phyloP scores from a whole-genome alignment of 768 basidiomycete genomes.

The Serendipita sp. region DNA sequence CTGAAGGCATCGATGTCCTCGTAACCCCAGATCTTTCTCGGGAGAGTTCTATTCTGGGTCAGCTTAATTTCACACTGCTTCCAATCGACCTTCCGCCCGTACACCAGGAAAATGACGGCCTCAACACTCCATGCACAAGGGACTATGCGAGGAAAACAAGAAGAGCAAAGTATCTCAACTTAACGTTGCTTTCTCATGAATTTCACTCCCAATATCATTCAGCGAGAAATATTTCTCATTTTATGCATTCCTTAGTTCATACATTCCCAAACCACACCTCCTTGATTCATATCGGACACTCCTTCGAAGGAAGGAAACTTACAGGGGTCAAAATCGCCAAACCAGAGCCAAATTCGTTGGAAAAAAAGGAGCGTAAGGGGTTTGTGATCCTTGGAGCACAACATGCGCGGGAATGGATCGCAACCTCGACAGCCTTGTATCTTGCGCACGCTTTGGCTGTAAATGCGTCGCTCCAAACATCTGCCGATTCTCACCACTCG shows the following conservation, averaged over 20 bases:
- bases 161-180: not conserved
- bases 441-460: conserved; percentile 53
- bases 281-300: conserved; percentile 39
- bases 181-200: conserved; percentile 1
- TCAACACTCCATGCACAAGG: not conserved
- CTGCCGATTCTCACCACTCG: conserved; percentile 8
- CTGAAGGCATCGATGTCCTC: not conserved
- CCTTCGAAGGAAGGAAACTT: conserved; percentile 44
- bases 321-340: conserved; percentile 35
- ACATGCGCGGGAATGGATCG: conserved; percentile 77
- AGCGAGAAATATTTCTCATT: not conserved
- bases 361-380: conserved; percentile 21
- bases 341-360: conserved; percentile 12
- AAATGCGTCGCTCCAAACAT: conserved; percentile 28
- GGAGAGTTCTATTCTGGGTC: not conserved
- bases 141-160: not conserved
- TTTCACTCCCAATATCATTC: conserved; percentile 6
- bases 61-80: not conserved
- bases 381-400: conserved; percentile 59
- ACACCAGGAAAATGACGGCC: not conserved
- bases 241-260: not conserved
- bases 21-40: not conserved
- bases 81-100: not conserved
- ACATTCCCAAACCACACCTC: conserved; percentile 7
- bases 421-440: conserved; percentile 57